phyloP scores from a whole-genome alignment of 1,284 basidiomycete species.

The Ustilago trichophora region DNA sequence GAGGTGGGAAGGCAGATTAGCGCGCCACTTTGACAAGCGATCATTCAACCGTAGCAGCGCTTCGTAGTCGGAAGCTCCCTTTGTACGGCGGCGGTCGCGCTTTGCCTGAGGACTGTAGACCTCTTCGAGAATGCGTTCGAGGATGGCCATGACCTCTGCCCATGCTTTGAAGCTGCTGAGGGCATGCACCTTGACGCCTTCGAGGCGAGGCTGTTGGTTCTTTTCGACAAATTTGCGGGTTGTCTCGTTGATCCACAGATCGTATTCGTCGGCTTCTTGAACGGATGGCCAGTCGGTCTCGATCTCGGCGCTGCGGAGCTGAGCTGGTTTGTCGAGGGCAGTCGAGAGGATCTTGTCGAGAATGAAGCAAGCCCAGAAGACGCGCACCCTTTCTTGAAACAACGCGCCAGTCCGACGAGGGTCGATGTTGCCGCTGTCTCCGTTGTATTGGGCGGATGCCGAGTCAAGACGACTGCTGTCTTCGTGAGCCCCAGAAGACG shows the following conservation, averaged over 20 bases:
- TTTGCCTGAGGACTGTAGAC: constrained; percentile 48
- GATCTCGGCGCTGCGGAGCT: constrained; percentile 42
- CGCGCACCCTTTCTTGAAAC: constrained; percentile 33
- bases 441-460: neutral
- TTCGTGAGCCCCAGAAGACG: neutral
- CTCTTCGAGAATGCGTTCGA: constrained; percentile 45
- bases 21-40: constrained; percentile 24
- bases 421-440: neutral
- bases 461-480: neutral
- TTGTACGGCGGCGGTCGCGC: constrained; percentile 30
- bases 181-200: constrained; percentile 45
- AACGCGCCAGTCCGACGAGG: constrained; percentile 5
- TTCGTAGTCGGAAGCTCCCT: constrained; percentile 29
- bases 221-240: constrained; percentile 38
- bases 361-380: constrained; percentile 50
- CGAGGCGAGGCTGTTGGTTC: constrained; percentile 16
- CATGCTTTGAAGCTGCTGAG: constrained; percentile 47
- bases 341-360: constrained; percentile 54
- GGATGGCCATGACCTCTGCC: constrained; percentile 49
- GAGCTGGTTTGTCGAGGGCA: constrained; percentile 46
- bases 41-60: constrained; percentile 28
- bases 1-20: constrained; percentile 32
- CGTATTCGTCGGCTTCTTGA: constrained; percentile 49
- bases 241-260: constrained; percentile 45
- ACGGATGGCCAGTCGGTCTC: constrained; percentile 36